Base-by-base conservation (phyloP, 257 asterid genomes). In the Primulina tabacum region DNA sequence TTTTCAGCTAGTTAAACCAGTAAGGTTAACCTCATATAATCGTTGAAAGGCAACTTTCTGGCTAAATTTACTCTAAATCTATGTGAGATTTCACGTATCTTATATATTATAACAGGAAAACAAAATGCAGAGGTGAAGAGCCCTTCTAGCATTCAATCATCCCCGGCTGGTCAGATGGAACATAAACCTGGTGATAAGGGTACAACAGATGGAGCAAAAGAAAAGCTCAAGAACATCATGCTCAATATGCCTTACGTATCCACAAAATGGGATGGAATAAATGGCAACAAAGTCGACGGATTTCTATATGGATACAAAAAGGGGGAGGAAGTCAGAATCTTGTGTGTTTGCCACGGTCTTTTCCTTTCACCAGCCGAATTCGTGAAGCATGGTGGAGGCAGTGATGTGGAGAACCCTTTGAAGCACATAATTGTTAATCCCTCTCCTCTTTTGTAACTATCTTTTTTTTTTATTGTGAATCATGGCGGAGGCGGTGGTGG, bases 311-410 rank as follows among this genome's bases (percentile, higher is more conserved):
- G 82, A 65, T 88, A 84, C 69, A 72, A 60, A 64, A 88, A 81
- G 24, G 95, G 93, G 20, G 97, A 90, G 73, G 93, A 83, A n/a
- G 90, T 88, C 50, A 87, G 76, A 52, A 92, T 92, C 32, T 77
- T 92, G 7, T 92, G 97, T 30, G 93, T 90, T 16, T 90, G 98
- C 76, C 98, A 92, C 64, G 97, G 97, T 53, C 55, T 37, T 55
- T 90, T 87, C 37, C 82, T 86, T 16, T 80, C 97, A 1, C 98
- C 98, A 2, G 90, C 95, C 1, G 95, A 90, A 72, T 92, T 92
- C 64, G 76, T 87, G 21, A 80, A 74, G 80, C 97, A 90, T 38
- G 98, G 87, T 1, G 97, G 98, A 0, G 93, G 95, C 1, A 82
- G 67, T 1, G 86, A 85, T 14, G 95, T 90, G 3, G 89, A 70